These are phyloP conservation scores for Aspergillus sojae DNA, from an alignment of 2,329 filamentous ascomycete genomes.

Conservation along the genomic window DNA sequence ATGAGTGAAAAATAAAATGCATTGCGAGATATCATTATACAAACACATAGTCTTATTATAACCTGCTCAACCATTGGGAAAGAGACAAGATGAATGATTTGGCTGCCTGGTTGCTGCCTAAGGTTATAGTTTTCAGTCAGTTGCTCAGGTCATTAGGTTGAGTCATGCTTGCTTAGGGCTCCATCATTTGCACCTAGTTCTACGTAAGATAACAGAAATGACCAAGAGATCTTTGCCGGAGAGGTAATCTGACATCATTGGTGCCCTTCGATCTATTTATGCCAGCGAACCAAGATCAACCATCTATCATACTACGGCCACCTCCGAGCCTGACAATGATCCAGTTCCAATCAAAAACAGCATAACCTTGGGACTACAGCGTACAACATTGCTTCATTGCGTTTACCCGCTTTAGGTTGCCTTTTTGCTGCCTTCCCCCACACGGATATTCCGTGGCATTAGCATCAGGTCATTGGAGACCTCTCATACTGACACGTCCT, in stretches of 20 bases:
- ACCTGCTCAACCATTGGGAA: not conserved
- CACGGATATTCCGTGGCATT: not conserved
- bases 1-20: not conserved
- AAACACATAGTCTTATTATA: not conserved
- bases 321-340: not conserved
- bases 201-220: too few species aligned
- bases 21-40: not conserved
- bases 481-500: not conserved
- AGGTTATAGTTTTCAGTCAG: not conserved
- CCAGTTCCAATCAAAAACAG: not conserved
- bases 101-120: not conserved
- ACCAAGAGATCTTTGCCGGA: not conserved
- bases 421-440: not conserved
- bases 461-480: not conserved
- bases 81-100: too few species aligned
- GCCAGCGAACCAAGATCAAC: not conserved
- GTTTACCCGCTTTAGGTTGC: not conserved
- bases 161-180: not conserved
- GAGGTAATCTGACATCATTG: not conserved
- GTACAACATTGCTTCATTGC: not conserved
- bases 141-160: not conserved
- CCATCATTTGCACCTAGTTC: too few species aligned
- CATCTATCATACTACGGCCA: not conserved
- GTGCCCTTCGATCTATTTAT: not conserved
- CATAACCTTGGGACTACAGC: not conserved